A percentile compares a stretch with the other conserved stretches of the same genome.
These are phyloP conservation scores for Lathyrus aphaca DNA, from an alignment of 306 rosid species.

Conservation along the genomic window DNA sequence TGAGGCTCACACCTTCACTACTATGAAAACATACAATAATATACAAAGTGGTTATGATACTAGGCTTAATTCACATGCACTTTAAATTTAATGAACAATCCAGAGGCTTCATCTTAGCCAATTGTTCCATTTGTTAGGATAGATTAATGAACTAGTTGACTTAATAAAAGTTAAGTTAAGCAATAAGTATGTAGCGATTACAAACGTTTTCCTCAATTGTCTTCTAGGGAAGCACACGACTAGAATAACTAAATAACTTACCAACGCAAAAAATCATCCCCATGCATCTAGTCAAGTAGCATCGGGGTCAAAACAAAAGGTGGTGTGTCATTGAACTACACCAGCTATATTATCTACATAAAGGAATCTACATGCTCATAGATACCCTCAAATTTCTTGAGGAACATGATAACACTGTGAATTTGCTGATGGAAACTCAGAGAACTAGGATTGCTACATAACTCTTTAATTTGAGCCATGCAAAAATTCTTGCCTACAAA, in stretches of 20 bases:
- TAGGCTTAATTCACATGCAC: slow-evolving; percentile 1
- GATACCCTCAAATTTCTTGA: slow-evolving; percentile 79
- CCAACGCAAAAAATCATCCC: slow-evolving; percentile 73
- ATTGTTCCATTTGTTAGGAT: slow-evolving; percentile 11
- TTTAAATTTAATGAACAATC: slow-evolving; percentile 15
- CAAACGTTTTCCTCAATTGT: not conserved
- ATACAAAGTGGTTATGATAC: slow-evolving; percentile 6
- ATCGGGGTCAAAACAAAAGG: slow-evolving; percentile 69
- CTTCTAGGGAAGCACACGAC: slow-evolving; percentile 34
- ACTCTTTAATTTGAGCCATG: slow-evolving; percentile 75
- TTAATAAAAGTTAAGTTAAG: slow-evolving; percentile 26
- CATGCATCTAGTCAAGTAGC: slow-evolving; percentile 76
- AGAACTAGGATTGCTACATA: slow-evolving; percentile 66
- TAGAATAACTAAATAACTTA: slow-evolving; percentile 28
- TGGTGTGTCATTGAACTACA: slow-evolving; percentile 67
- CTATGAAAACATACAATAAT: slow-evolving; percentile 17
- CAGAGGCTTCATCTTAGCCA: slow-evolving; percentile 21
- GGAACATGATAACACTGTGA: not conserved
- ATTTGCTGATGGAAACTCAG: slow-evolving; percentile 34
- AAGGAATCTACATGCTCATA: slow-evolving; percentile 91
- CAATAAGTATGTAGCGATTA: slow-evolving; percentile 8
- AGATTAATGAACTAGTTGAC: slow-evolving; percentile 9
- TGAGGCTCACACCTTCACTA: too few species aligned
- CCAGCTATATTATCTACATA: slow-evolving; percentile 80
- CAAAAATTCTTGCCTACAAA: slow-evolving; percentile 81